These are phyloP conservation scores for Podospora pseudopauciseta DNA, from an alignment of 495 filamentous ascomycete species.

Conservation along the genomic window DNA sequence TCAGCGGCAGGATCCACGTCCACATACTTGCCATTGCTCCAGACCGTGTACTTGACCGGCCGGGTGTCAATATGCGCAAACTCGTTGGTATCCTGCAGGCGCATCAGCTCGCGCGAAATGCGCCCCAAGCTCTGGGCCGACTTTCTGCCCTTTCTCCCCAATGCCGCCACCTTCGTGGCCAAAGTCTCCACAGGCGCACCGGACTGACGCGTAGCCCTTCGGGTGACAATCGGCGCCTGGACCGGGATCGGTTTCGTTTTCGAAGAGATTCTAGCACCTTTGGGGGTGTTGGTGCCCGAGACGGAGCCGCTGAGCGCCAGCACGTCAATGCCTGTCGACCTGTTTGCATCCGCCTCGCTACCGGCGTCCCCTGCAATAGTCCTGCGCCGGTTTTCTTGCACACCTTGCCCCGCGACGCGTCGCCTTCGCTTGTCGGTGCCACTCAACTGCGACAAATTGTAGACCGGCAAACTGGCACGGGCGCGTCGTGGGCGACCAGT, in stretches of 20 bases:
- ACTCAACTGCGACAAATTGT: slow-evolving; percentile 52
- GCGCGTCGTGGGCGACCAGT: slow-evolving; percentile 43
- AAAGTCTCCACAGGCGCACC: slow-evolving; percentile 45
- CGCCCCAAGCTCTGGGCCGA: slow-evolving; percentile 37
- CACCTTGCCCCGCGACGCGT: slow-evolving; percentile 37
- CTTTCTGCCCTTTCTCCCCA: slow-evolving; percentile 47
- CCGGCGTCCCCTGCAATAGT: slow-evolving; percentile 38
- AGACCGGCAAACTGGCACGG: slow-evolving; percentile 46
- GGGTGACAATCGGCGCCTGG: slow-evolving; percentile 31
- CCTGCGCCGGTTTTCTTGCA: slow-evolving; percentile 37
- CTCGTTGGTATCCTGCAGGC: slow-evolving; percentile 53
- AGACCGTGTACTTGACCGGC: slow-evolving; percentile 47
- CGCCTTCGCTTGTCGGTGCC: slow-evolving; percentile 47
- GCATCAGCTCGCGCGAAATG: slow-evolving; percentile 46
- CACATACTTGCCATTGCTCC: slow-evolving; percentile 54
- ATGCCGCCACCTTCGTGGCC: slow-evolving; percentile 40
- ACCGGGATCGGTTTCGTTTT: slow-evolving; percentile 33
- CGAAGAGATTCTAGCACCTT: slow-evolving; percentile 26
- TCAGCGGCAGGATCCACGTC: slow-evolving; percentile 28
- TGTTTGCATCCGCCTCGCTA: background rate
- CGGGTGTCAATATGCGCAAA: slow-evolving; percentile 50
- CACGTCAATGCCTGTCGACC: background rate
- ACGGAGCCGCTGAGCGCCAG: slow-evolving; percentile 10
- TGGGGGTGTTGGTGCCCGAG: slow-evolving; percentile 30
- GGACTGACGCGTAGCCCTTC: slow-evolving; percentile 40